Percentiles rank a stretch among this genome's conserved stretches.
Evolutionary conservation across 1,284 basidiomycete genomes (phyloP).

Genomic region (Cutaneotrichosporon arboriforme): DNA sequence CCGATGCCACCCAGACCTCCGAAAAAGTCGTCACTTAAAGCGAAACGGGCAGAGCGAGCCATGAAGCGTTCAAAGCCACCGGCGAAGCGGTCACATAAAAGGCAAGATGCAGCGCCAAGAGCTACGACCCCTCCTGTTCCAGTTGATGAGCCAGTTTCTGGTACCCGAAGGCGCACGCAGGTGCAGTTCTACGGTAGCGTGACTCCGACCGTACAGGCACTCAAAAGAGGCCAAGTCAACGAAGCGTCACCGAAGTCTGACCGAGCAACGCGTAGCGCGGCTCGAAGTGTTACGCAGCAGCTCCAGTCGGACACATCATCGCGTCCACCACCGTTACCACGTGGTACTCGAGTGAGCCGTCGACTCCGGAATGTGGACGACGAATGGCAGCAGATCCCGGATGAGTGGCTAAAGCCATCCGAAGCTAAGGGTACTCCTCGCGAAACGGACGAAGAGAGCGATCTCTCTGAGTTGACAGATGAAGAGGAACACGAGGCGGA

Average conservation of each 20-base stretch:
- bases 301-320: conserved; percentile 15
- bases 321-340: conserved; percentile 22
- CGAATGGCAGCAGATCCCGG: conserved; percentile 48
- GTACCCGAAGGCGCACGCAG: conserved; percentile 30
- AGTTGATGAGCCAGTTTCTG: conserved; percentile 14
- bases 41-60: conserved; percentile 27
- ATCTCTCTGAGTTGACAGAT: conserved; percentile 45
- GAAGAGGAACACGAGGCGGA: conserved; percentile 32
- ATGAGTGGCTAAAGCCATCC: conserved; percentile 37
- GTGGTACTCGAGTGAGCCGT: conserved; percentile 35
- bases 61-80: conserved; percentile 8
- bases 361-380: conserved; percentile 34
- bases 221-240: conserved; percentile 25
- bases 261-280: conserved; percentile 17
- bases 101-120: conserved; percentile 1
- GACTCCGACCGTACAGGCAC: conserved; percentile 31
- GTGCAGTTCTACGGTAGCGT: conserved; percentile 42
- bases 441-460: conserved; percentile 34
- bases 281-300: not conserved
- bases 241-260: conserved; percentile 10
- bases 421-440: conserved; percentile 15
- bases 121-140: conserved; percentile 11
- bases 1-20: conserved; percentile 25
- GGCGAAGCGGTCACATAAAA: conserved; percentile 27
- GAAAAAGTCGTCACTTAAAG: conserved; percentile 38